These are phyloP conservation scores for Syzygium aromaticum DNA, from an alignment of 345 rosid genomes.

Conservation along the genomic window DNA sequence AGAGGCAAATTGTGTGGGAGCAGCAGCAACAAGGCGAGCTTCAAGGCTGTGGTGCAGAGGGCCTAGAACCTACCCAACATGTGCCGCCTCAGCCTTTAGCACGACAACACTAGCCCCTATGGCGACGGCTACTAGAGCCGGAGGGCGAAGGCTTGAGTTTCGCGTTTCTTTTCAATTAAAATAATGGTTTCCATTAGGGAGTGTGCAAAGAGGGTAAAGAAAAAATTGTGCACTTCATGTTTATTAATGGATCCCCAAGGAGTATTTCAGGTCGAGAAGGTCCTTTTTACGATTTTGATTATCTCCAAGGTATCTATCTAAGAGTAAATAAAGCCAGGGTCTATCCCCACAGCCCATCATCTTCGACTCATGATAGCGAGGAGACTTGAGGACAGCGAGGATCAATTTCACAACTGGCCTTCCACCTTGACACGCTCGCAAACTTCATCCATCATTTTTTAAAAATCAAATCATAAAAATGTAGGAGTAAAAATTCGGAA, in stretches of 20 bases:
- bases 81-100: not conserved
- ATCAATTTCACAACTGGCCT: not conserved
- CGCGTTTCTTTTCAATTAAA: not conserved
- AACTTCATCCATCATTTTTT: no score
- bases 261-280: not conserved
- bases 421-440: not conserved
- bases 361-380: not conserved
- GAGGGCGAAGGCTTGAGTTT: not conserved
- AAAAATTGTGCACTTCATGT: not conserved
- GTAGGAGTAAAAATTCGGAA: not conserved
- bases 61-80: not conserved
- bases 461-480: no score
- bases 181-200: not conserved
- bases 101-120: not conserved
- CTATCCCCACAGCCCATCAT: not conserved
- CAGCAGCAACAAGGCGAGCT: constrained; percentile 2
- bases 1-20: constrained; percentile 3
- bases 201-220: not conserved
- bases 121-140: not conserved
- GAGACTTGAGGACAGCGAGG: not conserved
- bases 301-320: not conserved
- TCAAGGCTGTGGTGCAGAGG: not conserved
- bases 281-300: not conserved
- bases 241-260: not conserved
- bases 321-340: not conserved